Base-by-base conservation (phyloP, 2,329 filamentous ascomycete genomes). In the Cryphonectria parasitica region DNA sequence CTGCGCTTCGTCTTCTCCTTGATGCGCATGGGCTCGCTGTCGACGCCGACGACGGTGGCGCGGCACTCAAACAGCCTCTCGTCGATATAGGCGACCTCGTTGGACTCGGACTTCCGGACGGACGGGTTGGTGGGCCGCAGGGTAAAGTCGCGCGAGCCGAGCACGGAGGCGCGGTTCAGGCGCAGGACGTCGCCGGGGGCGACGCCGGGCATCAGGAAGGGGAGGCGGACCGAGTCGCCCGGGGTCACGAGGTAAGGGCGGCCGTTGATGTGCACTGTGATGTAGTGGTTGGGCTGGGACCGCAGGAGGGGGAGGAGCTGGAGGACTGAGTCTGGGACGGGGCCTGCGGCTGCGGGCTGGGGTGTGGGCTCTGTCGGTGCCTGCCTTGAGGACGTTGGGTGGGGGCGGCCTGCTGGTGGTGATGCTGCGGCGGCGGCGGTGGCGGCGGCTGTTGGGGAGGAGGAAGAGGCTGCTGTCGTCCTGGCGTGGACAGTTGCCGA, bases 111-210 rank as follows among this genome's bases (percentile, higher is more conserved):
- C 80, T 94, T 93, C 17, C 68, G 65, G 45, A 13, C 43, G 13
- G 28, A n/a, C 13, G 56, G 39, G 17, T 67, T n/a, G 28, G 39
- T 54, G 8, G 71, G 71, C 1, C 70, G 66, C 74, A 98, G 85
- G 6, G 95, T 98, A 82, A 93, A 97, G 80, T 98, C 95, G 74
- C 96, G 88, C 75, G 91, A 95, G 39, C 96, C 96, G 61, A 99
- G 83, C 68, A 91, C 85, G 56, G 89, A 91, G 34, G 94, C 96
- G 69, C 94, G 91, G 83, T 97, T 95, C 70, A 99, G 87, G 8
- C 95, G 92, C 72, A 99, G 86, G 52, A 97, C 84, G 79, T 98
- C 95, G 41, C 96, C 96, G 0, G 94, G 91, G 10, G 86, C 82
- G 6, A 94, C 92, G 36, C 88, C 89, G 2, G 90, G 89, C 90